Conservation (phyloP, 805 yeast species). For the Wickerhamomyces subpelliculosus region DNA sequence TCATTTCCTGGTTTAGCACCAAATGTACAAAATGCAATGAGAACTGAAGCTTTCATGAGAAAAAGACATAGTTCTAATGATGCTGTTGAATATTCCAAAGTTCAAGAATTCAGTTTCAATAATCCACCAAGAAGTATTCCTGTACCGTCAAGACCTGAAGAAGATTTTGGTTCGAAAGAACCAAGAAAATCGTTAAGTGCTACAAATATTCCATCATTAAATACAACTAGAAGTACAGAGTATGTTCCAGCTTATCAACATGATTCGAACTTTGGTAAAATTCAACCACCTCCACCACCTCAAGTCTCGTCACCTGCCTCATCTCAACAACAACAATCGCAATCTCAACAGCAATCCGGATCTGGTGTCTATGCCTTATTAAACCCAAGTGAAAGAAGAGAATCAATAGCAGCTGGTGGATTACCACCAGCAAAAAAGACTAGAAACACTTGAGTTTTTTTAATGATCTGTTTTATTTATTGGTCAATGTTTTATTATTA, state of each 20-base stretch:
- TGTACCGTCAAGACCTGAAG: not conserved
- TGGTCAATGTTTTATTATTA: too few species aligned
- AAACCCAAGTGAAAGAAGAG: constrained; percentile 18
- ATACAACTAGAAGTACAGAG: too few species aligned
- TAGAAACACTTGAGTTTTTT: not conserved
- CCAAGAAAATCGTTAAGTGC: constrained; percentile 13
- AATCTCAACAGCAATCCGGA: constrained; percentile 1
- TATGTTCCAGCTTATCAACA: too few species aligned
- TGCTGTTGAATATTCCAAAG: constrained; percentile 6
- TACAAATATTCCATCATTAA: constrained; percentile 4
- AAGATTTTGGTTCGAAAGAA: constrained; percentile 4
- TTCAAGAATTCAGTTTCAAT: constrained; percentile 2
- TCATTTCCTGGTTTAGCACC: constrained; percentile 18
- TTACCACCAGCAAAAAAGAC: constrained; percentile 2
- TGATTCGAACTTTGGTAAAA: too few species aligned
- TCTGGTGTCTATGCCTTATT: constrained; percentile 20
- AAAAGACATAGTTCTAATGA: constrained; percentile 20
- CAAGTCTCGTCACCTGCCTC: not conserved
- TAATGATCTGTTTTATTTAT: too few species aligned
- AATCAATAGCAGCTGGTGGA: constrained; percentile 3
- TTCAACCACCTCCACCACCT: not conserved
- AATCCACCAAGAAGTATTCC: constrained; percentile 21
- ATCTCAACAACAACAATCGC: not conserved
- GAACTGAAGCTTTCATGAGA: constrained; percentile 10
- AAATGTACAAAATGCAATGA: constrained; percentile 8